These are phyloP conservation scores for Globisporangium splendens DNA, from an alignment of 352 stramenopile species.

Conservation along the genomic window DNA sequence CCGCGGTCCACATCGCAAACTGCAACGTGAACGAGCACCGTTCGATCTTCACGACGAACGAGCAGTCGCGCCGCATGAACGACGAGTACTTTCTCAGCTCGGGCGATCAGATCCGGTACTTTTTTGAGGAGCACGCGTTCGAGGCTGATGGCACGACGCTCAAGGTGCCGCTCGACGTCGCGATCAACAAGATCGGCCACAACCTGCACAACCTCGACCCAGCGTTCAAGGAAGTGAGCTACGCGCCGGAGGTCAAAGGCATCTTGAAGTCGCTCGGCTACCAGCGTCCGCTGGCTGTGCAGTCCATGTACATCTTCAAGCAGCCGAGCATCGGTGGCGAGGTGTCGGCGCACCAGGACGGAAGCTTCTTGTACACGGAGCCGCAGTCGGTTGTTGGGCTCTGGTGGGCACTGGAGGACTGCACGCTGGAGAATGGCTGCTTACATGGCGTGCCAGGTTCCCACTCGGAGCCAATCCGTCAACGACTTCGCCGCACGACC, in stretches of 20 bases:
- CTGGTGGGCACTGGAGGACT: slow-evolving; percentile 95
- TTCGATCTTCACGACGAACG: slow-evolving; percentile 83
- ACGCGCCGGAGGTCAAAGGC: slow-evolving; percentile 61
- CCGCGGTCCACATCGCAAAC: slow-evolving; percentile 45
- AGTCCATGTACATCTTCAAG: slow-evolving; percentile 99
- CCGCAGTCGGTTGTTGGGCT: slow-evolving; percentile 94
- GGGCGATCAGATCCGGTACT: slow-evolving; percentile 91
- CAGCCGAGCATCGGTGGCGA: slow-evolving; percentile 91
- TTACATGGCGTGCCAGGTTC: slow-evolving; percentile 91
- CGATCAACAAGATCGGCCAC: slow-evolving; percentile 96
- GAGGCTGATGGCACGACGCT: slow-evolving; percentile 61
- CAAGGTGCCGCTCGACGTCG: slow-evolving; percentile 54
- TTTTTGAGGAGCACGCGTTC: slow-evolving; percentile 90
- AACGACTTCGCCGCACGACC: slow-evolving; percentile 77
- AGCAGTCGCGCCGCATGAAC: slow-evolving; percentile 78
- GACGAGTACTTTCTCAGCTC: slow-evolving; percentile 94
- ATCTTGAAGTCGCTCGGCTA: slow-evolving; percentile 87
- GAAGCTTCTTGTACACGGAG: slow-evolving; percentile 95
- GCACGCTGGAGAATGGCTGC: slow-evolving; percentile 93
- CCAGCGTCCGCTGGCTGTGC: slow-evolving; percentile 85
- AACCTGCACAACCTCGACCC: slow-evolving; percentile 91
- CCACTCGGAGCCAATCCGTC: slow-evolving; percentile 85
- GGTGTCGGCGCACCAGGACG: slow-evolving; percentile 95
- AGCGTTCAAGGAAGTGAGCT: slow-evolving; percentile 85
- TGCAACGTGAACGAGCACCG: slow-evolving; percentile 63